Percentiles rank a stretch among this genome's conserved stretches.
Conservation (phyloP, 345 rosid genomes). For the Melastoma malabathricum region DNA sequence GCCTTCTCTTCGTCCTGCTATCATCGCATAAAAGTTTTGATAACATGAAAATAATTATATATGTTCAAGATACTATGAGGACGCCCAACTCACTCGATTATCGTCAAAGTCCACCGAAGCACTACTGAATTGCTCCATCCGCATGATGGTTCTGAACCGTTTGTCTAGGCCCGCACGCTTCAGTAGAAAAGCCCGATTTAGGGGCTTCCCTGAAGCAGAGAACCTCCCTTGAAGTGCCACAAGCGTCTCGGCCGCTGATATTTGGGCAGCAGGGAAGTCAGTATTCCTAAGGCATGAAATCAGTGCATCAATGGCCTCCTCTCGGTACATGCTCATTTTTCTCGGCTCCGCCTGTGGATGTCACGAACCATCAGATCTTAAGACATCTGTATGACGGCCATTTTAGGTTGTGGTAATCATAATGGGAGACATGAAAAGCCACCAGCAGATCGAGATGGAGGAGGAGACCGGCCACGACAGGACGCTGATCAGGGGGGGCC, state of each 20-base stretch:
- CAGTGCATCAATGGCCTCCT: slow-evolving; percentile 58
- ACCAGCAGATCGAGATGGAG: slow-evolving; percentile 73
- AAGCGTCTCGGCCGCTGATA: slow-evolving; percentile 46
- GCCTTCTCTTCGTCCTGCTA: slow-evolving; percentile 46
- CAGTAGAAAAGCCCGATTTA: slow-evolving; percentile 35
- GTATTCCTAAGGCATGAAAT: slow-evolving; percentile 43
- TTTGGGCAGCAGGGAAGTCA: slow-evolving; percentile 38
- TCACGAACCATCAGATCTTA: background rate
- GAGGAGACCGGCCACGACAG: slow-evolving; percentile 42
- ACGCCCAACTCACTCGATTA: slow-evolving; percentile 19
- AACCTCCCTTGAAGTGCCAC: slow-evolving; percentile 46
- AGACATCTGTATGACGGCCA: background rate
- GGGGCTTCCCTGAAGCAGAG: slow-evolving; percentile 45
- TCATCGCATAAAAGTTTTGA: background rate
- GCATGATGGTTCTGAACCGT: slow-evolving; percentile 28
- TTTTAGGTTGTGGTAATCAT: background rate
- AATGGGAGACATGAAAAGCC: slow-evolving; percentile 6
- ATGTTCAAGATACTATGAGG: background rate
- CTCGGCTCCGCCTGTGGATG: slow-evolving; percentile 50
- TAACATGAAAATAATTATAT: background rate
- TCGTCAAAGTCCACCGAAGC: slow-evolving; percentile 29
- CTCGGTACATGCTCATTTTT: slow-evolving; percentile 65
- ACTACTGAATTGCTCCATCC: slow-evolving; percentile 23
- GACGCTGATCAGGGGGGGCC: slow-evolving; percentile 34
- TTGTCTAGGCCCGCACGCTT: slow-evolving; percentile 42